Conservation (phyloP, 1,284 basidiomycete genomes). For the Leccinum proliferum region DNA sequence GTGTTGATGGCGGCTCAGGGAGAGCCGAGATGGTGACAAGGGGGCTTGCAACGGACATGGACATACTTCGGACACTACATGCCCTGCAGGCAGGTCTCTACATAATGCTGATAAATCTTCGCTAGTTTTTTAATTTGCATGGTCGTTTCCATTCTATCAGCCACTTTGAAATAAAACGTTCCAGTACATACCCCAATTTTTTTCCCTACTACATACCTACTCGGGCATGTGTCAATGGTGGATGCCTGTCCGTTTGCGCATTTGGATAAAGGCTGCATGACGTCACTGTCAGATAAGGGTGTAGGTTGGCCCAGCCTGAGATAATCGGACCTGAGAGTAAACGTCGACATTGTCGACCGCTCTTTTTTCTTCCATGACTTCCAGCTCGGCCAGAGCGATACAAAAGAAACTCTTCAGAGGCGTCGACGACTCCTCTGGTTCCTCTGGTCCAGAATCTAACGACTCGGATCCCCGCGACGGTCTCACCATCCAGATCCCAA, state of each 20-base stretch:
- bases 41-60: slow-evolving; percentile 10
- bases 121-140: slow-evolving; percentile 18
- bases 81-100: slow-evolving; percentile 29
- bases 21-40: slow-evolving; percentile 24
- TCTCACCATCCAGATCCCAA: slow-evolving; percentile 80
- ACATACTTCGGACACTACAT: slow-evolving; percentile 16
- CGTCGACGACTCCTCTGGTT: slow-evolving; percentile 22
- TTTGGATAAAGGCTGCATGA: slow-evolving; percentile 18
- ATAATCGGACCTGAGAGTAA: not conserved
- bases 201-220: not conserved
- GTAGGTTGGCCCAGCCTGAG: slow-evolving; percentile 1
- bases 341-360: not conserved
- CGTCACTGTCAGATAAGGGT: slow-evolving; percentile 14
- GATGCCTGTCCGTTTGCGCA: not conserved
- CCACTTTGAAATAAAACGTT: slow-evolving; percentile 13
- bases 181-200: slow-evolving; percentile 23
- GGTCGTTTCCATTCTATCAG: slow-evolving; percentile 12
- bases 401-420: slow-evolving; percentile 74
- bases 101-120: slow-evolving; percentile 13
- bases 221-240: slow-evolving; percentile 3
- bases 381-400: slow-evolving; percentile 51
- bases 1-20: slow-evolving; percentile 29
- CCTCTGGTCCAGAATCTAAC: slow-evolving; percentile 16
- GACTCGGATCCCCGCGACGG: slow-evolving; percentile 32
- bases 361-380: slow-evolving; percentile 28